Evolutionary conservation across 1,139 yeast species (phyloP).

Genomic region (Blastobotrys indianensis): DNA sequence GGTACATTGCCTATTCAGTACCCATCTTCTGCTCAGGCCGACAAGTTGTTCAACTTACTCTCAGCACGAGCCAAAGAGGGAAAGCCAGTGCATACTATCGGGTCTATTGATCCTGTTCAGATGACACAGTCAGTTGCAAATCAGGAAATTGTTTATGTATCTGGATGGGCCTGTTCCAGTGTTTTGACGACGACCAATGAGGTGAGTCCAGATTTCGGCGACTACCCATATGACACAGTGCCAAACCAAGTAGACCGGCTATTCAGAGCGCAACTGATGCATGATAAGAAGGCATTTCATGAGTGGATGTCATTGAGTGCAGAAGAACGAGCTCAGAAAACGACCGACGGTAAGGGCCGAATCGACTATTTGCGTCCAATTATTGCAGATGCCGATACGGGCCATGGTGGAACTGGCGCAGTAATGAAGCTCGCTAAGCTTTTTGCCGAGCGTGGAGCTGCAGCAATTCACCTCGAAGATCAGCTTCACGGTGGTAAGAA

Average conservation of each 20-base stretch:
- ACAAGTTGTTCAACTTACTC: slow-evolving; percentile 44
- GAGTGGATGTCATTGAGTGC: slow-evolving; percentile 37
- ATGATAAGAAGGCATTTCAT: slow-evolving; percentile 49
- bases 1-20: slow-evolving; percentile 45
- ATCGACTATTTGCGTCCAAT: slow-evolving; percentile 55
- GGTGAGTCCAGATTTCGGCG: slow-evolving; percentile 57
- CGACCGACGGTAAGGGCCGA: slow-evolving; percentile 28
- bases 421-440: slow-evolving; percentile 59
- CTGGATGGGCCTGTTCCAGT: slow-evolving; percentile 58
- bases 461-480: slow-evolving; percentile 60
- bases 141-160: slow-evolving; percentile 51
- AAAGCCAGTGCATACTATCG: slow-evolving; percentile 51
- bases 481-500: slow-evolving; percentile 62
- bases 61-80: slow-evolving; percentile 39
- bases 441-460: slow-evolving; percentile 61
- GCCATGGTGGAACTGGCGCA: slow-evolving; percentile 61
- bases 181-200: slow-evolving; percentile 53
- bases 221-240: slow-evolving; percentile 60
- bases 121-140: slow-evolving; percentile 53
- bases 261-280: slow-evolving; percentile 53
- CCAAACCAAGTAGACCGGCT: slow-evolving; percentile 59
- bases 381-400: slow-evolving; percentile 64
- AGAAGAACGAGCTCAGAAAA: slow-evolving; percentile 27
- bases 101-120: slow-evolving; percentile 59
- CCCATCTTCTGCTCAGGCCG: slow-evolving; percentile 52